Evolutionary conservation across 2,329 filamentous ascomycete species (phyloP).

Genomic region (Beauveria rudraprayagi): DNA sequence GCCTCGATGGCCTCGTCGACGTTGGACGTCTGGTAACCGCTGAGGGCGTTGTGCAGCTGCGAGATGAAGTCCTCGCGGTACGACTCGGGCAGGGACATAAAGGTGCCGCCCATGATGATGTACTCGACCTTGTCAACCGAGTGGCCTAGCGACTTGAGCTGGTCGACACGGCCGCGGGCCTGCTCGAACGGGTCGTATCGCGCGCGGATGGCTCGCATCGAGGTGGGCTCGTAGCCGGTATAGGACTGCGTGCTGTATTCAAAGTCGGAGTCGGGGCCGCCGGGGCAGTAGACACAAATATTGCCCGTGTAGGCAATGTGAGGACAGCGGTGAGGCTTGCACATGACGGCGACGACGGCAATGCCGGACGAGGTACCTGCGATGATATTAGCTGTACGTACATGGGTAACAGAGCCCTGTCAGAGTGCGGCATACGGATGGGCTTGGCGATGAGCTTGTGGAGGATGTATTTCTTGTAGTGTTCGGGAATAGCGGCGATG

Average conservation of each 20-base stretch:
- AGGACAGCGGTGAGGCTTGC: constrained; percentile 94
- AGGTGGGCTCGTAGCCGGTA: constrained; percentile 96
- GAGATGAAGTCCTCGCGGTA: constrained; percentile 93
- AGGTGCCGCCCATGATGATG: constrained; percentile 99
- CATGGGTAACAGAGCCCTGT: not conserved
- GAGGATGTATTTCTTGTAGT: constrained; percentile 98
- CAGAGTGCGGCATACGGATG: constrained; percentile 50
- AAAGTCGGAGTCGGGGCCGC: constrained; percentile 95
- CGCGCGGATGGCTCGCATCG: constrained; percentile 94
- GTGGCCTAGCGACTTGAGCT: constrained; percentile 90
- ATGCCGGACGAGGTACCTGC: constrained; percentile 92
- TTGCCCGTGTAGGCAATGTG: constrained; percentile 98
- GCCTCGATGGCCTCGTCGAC: constrained; percentile 94
- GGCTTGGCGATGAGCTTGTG: constrained; percentile 96
- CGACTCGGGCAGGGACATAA: constrained; percentile 87
- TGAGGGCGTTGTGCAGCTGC: constrained; percentile 92
- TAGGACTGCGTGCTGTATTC: constrained; percentile 99
- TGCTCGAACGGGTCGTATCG: constrained; percentile 98
- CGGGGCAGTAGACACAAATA: constrained; percentile 97
- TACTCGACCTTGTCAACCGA: constrained; percentile 99
- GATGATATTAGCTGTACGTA: not conserved
- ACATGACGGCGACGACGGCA: constrained; percentile 98
- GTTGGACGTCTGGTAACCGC: constrained; percentile 86
- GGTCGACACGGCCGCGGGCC: constrained; percentile 88
- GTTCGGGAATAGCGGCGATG: constrained; percentile 96